Evolutionary conservation across 2,329 filamentous ascomycete species (phyloP).

Genomic region (Fusarium sp.): DNA sequence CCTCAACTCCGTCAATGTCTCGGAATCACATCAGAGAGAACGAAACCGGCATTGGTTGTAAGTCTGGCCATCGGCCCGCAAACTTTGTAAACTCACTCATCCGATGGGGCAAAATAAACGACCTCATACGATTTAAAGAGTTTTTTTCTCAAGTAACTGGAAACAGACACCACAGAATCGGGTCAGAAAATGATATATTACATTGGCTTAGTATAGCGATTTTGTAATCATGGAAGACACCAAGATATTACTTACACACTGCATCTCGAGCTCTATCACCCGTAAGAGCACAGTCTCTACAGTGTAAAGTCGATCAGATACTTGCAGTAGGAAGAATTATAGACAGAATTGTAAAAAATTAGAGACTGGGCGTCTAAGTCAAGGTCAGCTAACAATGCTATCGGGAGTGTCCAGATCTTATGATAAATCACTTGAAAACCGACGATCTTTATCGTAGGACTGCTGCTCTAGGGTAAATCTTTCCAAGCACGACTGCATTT

Average conservation of each 20-base stretch:
- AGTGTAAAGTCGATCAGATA: background rate
- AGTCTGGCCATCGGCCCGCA: slow-evolving; percentile 5
- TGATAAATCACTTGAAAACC: background rate
- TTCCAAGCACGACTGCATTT: no score
- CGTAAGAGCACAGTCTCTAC: fast-evolving
- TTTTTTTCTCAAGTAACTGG: background rate
- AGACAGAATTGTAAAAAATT: fast-evolving
- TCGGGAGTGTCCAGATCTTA: no score
- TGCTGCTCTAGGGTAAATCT: background rate
- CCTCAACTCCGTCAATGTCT: background rate
- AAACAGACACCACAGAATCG: background rate
- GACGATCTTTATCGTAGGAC: background rate
- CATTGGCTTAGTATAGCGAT: background rate
- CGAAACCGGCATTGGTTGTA: background rate
- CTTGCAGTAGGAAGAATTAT: background rate
- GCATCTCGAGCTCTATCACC: background rate
- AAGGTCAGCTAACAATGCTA: background rate
- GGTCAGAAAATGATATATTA: background rate
- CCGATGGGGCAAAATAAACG: background rate
- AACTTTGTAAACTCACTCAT: background rate
- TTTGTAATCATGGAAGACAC: background rate
- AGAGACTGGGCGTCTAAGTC: background rate
- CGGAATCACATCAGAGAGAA: background rate
- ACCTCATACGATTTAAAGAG: slow-evolving; percentile 30
- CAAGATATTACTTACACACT: no score